A percentile compares a stretch with the other conserved stretches of the same genome.
These are phyloP conservation scores for Rhizophagus sp. DNA, from an alignment of 192 early-diverging fungal genomes.

Conservation along the genomic window DNA sequence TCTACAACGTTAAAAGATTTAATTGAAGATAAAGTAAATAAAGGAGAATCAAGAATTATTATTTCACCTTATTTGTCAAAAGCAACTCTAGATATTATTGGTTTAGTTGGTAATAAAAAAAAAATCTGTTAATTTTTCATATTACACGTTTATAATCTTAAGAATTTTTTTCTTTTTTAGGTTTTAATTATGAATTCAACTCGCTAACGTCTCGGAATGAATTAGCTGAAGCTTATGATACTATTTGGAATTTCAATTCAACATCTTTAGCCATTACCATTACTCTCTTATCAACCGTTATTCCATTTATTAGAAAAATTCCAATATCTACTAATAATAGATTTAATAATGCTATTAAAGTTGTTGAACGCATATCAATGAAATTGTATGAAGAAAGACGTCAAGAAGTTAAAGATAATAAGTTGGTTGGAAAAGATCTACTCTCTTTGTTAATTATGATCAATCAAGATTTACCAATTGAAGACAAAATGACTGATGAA, in stretches of 20 bases:
- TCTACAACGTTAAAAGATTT: slow-evolving; percentile 35
- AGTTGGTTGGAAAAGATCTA: slow-evolving; percentile 40
- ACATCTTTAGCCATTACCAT: slow-evolving; percentile 28
- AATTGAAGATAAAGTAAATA: slow-evolving; percentile 35
- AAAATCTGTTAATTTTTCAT: background rate
- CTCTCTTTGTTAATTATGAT: slow-evolving; percentile 45
- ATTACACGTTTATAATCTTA: background rate
- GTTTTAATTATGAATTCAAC: slow-evolving; percentile 52
- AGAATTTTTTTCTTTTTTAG: slow-evolving; percentile 15
- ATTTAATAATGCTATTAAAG: slow-evolving; percentile 8
- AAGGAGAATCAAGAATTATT: slow-evolving; percentile 34
- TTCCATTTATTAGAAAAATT: slow-evolving; percentile 31
- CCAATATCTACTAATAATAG: slow-evolving; percentile 7
- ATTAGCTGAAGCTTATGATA: slow-evolving; percentile 47
- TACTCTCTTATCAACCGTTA: slow-evolving; percentile 33
- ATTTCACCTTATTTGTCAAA: slow-evolving; percentile 40
- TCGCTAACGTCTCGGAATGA: slow-evolving; percentile 40
- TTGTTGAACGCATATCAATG: slow-evolving; percentile 37
- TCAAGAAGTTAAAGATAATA: slow-evolving; percentile 21
- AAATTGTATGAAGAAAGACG: slow-evolving; percentile 40
- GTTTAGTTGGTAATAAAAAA: slow-evolving; percentile 34
- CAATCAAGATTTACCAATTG: slow-evolving; percentile 43
- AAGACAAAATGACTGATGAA: slow-evolving; percentile 40
- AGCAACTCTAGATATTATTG: slow-evolving; percentile 52
- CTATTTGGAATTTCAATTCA: slow-evolving; percentile 25